Evolutionary conservation across 2,329 filamentous ascomycete species (phyloP).

Genomic region (Arthrobotrys conoides): DNA sequence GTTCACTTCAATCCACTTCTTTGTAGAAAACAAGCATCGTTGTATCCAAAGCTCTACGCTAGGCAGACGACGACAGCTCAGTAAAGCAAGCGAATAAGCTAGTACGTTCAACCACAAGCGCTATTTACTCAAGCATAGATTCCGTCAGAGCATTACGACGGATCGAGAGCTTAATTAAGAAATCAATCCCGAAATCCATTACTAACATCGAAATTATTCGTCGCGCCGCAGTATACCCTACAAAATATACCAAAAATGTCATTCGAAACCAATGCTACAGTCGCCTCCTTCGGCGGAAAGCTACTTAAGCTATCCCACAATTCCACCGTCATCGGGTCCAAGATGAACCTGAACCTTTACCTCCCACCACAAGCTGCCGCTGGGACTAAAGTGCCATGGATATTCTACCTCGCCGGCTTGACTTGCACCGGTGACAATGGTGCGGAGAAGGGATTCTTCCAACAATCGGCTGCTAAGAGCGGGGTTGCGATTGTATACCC

Average conservation of each 20-base stretch:
- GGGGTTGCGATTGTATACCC: slow-evolving; percentile 95
- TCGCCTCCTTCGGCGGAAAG: slow-evolving; percentile 92
- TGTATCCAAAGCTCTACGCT: not conserved
- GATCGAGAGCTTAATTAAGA: slow-evolving; percentile 1
- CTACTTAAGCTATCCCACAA: slow-evolving; percentile 93
- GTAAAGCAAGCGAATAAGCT: slow-evolving; percentile 5
- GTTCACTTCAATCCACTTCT: not conserved
- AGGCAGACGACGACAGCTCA: not conserved
- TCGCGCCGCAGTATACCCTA: not conserved
- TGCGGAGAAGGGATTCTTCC: slow-evolving; percentile 89
- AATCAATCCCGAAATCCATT: not conserved
- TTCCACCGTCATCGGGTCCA: slow-evolving; percentile 82
- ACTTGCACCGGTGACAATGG: slow-evolving; percentile 94
- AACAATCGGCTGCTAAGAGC: slow-evolving; percentile 81
- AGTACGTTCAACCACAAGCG: not conserved
- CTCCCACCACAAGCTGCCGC: slow-evolving; percentile 72
- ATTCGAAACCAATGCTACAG: slow-evolving; percentile 89
- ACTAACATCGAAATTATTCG: not conserved
- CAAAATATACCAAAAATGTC: slow-evolving; percentile 24
- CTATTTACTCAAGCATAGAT: not conserved
- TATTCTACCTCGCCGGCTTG: slow-evolving; percentile 93
- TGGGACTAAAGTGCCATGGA: slow-evolving; percentile 79
- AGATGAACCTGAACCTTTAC: slow-evolving; percentile 94
- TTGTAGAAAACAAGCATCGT: slow-evolving; percentile 1
- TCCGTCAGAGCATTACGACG: not conserved